Evolutionary conservation across 2,329 filamentous ascomycete genomes (phyloP).

Genomic region (Neobulgaria alba): DNA sequence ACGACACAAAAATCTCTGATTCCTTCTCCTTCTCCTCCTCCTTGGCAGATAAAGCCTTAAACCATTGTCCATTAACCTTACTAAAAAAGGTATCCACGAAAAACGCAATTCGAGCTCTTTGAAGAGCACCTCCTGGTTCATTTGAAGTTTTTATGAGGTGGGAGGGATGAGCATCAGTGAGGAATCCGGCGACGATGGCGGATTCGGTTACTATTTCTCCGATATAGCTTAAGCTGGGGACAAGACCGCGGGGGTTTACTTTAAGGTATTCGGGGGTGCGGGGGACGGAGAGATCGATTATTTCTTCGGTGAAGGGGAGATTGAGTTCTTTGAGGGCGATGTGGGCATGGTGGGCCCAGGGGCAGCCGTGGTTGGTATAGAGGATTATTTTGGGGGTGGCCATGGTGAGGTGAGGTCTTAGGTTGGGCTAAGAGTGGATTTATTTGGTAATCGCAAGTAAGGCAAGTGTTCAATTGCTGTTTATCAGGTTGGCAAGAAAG

Average conservation of each 20-base stretch:
- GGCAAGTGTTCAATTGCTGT: too few relatives aligned
- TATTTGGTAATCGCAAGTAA: too few relatives aligned
- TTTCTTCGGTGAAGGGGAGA: slow-evolving; percentile 59
- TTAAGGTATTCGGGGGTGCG: slow-evolving; percentile 66
- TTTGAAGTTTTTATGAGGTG: slow-evolving; percentile 52
- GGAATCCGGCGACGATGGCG: slow-evolving; percentile 62
- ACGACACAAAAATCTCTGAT: slow-evolving; percentile 42
- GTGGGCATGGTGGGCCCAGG: slow-evolving; percentile 69
- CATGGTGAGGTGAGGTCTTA: slow-evolving; percentile 14
- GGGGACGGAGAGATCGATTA: slow-evolving; percentile 61
- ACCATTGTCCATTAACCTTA: slow-evolving; percentile 47
- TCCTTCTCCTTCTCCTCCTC: slow-evolving; percentile 41
- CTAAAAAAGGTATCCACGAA: slow-evolving; percentile 63
- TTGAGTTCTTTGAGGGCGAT: slow-evolving; percentile 60
- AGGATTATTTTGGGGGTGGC: slow-evolving; percentile 41
- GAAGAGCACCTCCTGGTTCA: slow-evolving; percentile 45
- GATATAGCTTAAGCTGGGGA: slow-evolving; percentile 61
- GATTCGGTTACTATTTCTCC: slow-evolving; percentile 65
- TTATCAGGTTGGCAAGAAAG: too few relatives aligned
- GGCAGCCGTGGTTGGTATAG: slow-evolving; percentile 63
- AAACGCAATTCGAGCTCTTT: slow-evolving; percentile 58
- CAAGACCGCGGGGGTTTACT: slow-evolving; percentile 71
- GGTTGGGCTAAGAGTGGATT: too few relatives aligned
- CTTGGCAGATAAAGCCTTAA: slow-evolving; percentile 36
- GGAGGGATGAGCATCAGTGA: slow-evolving; percentile 60